Evolutionary conservation across 305 asterid species (phyloP).

Genomic region (Plantago coronopus): DNA sequence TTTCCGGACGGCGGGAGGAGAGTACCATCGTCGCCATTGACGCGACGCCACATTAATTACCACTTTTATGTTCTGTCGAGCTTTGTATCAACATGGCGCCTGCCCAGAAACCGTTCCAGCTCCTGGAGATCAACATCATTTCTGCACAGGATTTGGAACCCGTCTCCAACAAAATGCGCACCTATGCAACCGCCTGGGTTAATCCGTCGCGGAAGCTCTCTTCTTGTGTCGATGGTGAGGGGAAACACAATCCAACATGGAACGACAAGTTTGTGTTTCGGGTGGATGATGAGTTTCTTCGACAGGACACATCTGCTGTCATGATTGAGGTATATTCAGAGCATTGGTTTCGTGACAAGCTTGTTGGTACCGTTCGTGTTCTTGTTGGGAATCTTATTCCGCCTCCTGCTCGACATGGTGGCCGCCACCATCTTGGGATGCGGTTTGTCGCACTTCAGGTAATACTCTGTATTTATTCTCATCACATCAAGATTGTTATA

Average conservation of each 20-base stretch:
- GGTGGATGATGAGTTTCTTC: conserved; percentile 79
- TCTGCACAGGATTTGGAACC: conserved; percentile 89
- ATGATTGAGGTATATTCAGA: conserved; percentile 58
- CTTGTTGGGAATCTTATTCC: conserved; percentile 78
- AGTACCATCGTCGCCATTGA: not conserved
- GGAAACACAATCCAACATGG: conserved; percentile 76
- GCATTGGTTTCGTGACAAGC: conserved; percentile 59
- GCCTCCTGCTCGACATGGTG: conserved; percentile 25
- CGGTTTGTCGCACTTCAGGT: conserved; percentile 18
- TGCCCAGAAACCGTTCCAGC: conserved; percentile 57
- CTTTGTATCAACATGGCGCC: conserved; percentile 34
- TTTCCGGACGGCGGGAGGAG: conserved; percentile 40
- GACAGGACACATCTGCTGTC: conserved; percentile 65
- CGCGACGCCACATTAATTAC: not conserved
- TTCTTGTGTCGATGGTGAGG: conserved; percentile 53
- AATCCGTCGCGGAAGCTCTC: conserved; percentile 51
- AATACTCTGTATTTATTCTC: not conserved
- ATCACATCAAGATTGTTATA: too few relatives aligned
- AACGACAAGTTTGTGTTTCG: conserved; percentile 84
- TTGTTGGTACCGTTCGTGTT: conserved; percentile 71
- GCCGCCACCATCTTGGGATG: conserved; percentile 13
- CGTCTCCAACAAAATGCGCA: conserved; percentile 53
- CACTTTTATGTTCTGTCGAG: not conserved
- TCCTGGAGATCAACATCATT: conserved; percentile 73
- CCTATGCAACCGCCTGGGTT: conserved; percentile 85